Evolutionary conservation across 371 early-diverging fungal species (phyloP).

Genomic region (Mortierella sp.): DNA sequence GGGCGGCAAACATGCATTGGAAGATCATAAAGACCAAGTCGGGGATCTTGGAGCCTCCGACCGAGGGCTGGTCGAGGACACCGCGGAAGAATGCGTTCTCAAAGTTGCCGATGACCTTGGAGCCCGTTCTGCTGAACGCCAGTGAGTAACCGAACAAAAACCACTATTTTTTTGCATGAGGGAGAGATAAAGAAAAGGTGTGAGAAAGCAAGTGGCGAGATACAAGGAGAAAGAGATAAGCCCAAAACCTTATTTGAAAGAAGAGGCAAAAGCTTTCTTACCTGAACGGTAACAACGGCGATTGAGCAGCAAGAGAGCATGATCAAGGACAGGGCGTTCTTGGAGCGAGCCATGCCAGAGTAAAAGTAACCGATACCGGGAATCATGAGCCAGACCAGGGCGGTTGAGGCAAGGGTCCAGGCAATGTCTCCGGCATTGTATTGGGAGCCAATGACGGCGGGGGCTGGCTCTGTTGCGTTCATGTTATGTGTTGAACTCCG

Average conservation of each 20-base stretch:
- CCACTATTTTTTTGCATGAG: conserved; percentile 26
- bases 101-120: conserved; percentile 85
- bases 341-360: conserved; percentile 89
- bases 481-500: not conserved
- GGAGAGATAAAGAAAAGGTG: not conserved
- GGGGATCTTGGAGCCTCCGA: conserved; percentile 72
- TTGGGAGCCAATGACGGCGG: conserved; percentile 20
- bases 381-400: conserved; percentile 89
- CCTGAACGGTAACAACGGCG: conserved; percentile 53
- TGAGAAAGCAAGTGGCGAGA: not conserved
- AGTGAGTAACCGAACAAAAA: conserved; percentile 74
- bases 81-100: conserved; percentile 77
- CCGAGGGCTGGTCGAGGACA: conserved; percentile 75
- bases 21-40: conserved; percentile 79
- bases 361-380: conserved; percentile 93
- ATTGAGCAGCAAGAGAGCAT: conserved; percentile 56
- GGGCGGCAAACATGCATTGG: conserved; percentile 88
- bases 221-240: too few species aligned
- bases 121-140: conserved; percentile 81
- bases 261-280: conserved; percentile 1
- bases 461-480: conserved; percentile 14
- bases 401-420: conserved; percentile 79
- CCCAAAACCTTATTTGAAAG: not conserved
- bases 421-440: conserved; percentile 74
- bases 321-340: conserved; percentile 63